Base-by-base conservation (phyloP, 2,329 filamentous ascomycete species). In the Didymella pomorum region DNA sequence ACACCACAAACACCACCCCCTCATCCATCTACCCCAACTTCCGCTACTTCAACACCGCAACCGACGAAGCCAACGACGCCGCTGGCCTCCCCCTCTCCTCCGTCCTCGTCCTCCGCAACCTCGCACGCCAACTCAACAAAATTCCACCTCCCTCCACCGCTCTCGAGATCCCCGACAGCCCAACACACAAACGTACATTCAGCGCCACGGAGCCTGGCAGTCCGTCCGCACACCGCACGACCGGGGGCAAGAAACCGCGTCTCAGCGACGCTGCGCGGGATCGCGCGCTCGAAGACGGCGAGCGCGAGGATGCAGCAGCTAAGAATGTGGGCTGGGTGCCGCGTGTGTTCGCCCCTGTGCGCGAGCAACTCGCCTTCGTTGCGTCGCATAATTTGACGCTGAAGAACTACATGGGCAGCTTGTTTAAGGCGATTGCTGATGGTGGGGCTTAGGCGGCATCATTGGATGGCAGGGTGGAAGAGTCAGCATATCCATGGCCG, bases 31-130 rank as follows among this genome's bases (percentile, higher is more conserved):
- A 62, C 3, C 72, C 69, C 21, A 67, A 76, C 42, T 71, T 76
- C 62, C 68, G 73, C 33, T 80, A 77, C 64, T 76, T 79, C 64
- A 80, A 81, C 49, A 82, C 82, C n/a, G 73, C 78, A 1, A 76
- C 77, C 14, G 82, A 84, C 61, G 82, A 84, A 64, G 71, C 73
- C 4, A 65, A 67, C 52, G 81, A 92, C 69, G 88, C 91, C 2
- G 89, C 89, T 1, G 91, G 91, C 5, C 88, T 94, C 33, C 90
- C 91, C n/a, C 82, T 94, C 7, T 91, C 89, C 53, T 89, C 90
- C 2, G 88, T 90, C 14, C 81, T 94, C 26, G 89, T 95, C 33
- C 82, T 95, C 44, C 86, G 91, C 28, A 95, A 95, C 72, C 86
- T 95, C 60, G 91, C 91, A 12, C 77, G 80, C 23, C 75, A 78